Percentiles rank a stretch among this genome's conserved stretches.
phyloP scores from a whole-genome alignment of 192 early-diverging fungal genomes.

The Coemansia sp. region DNA sequence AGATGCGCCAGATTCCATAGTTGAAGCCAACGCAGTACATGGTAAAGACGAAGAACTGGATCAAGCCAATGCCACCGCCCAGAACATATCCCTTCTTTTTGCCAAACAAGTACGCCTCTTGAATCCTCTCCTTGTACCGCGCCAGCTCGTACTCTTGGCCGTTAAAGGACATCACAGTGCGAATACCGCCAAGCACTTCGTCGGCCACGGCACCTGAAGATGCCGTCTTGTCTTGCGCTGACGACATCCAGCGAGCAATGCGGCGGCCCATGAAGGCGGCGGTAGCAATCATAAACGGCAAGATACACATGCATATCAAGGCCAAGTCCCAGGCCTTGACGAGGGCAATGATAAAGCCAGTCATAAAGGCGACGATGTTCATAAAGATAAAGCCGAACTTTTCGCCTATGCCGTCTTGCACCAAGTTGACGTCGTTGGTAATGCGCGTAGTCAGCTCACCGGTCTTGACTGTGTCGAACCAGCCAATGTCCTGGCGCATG shows the following conservation, averaged over 20 bases:
- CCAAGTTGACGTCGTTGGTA: constrained; percentile 79
- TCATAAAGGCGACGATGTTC: constrained; percentile 64
- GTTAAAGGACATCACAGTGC: constrained; percentile 84
- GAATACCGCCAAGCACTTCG: constrained; percentile 78
- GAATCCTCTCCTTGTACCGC: constrained; percentile 67
- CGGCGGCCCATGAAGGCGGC: constrained; percentile 60
- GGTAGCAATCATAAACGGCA: constrained; percentile 69
- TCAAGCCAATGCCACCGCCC: too few species aligned
- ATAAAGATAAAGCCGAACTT: constrained; percentile 76
- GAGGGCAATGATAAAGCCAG: constrained; percentile 79
- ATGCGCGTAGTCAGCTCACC: constrained; percentile 86
- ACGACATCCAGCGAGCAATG: constrained; percentile 40
- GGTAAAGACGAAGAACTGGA: too few species aligned
- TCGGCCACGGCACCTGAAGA: constrained; percentile 82
- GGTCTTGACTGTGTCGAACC: constrained; percentile 78
- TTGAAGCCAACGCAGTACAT: constrained; percentile 79
- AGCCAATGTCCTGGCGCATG: constrained; percentile 87
- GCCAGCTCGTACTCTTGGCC: constrained; percentile 71
- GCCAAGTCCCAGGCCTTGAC: constrained; percentile 70
- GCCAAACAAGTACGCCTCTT: constrained; percentile 65
- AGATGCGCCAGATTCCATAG: too few species aligned
- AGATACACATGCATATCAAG: constrained; percentile 73
- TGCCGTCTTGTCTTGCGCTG: constrained; percentile 72
- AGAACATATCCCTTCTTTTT: too few species aligned
- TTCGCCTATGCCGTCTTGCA: constrained; percentile 87